These are phyloP conservation scores for Yamadazyma friedrichii DNA, from an alignment of 1,139 yeast genomes.

Conservation along the genomic window DNA sequence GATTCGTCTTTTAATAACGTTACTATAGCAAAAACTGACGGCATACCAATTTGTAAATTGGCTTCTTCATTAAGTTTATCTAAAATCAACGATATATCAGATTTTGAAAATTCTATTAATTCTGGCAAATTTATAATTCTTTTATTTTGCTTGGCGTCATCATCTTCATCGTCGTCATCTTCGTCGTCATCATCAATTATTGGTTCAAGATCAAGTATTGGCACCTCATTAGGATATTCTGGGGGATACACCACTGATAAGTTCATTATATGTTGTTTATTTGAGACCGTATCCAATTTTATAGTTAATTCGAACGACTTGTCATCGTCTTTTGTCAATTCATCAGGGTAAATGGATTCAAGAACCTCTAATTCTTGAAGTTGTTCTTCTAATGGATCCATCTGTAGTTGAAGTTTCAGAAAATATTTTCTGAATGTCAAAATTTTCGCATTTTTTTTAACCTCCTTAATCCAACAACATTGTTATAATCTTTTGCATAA, in stretches of 20 bases:
- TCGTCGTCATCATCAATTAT: slow-evolving; percentile 32
- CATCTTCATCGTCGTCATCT: slow-evolving; percentile 47
- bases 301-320: slow-evolving; percentile 48
- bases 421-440: too few relatives aligned
- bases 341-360: slow-evolving; percentile 92
- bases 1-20: slow-evolving; percentile 78
- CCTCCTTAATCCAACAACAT: too few relatives aligned
- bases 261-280: slow-evolving; percentile 49
- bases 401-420: slow-evolving; percentile 17
- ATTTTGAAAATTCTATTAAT: slow-evolving; percentile 46
- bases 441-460: too few relatives aligned
- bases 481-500: too few relatives aligned
- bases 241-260: slow-evolving; percentile 67
- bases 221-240: slow-evolving; percentile 69
- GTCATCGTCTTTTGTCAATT: slow-evolving; percentile 47
- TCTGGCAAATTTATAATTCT: slow-evolving; percentile 56
- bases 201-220: slow-evolving; percentile 42
- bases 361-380: slow-evolving; percentile 78
- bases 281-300: slow-evolving; percentile 58
- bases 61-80: slow-evolving; percentile 58
- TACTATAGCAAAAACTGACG: slow-evolving; percentile 77
- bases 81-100: slow-evolving; percentile 44
- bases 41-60: slow-evolving; percentile 79
- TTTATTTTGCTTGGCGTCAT: slow-evolving; percentile 36
- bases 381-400: slow-evolving; percentile 78